phyloP scores from a whole-genome alignment of 2,329 filamentous ascomycete genomes.

The Ampelomyces quisqualis region DNA sequence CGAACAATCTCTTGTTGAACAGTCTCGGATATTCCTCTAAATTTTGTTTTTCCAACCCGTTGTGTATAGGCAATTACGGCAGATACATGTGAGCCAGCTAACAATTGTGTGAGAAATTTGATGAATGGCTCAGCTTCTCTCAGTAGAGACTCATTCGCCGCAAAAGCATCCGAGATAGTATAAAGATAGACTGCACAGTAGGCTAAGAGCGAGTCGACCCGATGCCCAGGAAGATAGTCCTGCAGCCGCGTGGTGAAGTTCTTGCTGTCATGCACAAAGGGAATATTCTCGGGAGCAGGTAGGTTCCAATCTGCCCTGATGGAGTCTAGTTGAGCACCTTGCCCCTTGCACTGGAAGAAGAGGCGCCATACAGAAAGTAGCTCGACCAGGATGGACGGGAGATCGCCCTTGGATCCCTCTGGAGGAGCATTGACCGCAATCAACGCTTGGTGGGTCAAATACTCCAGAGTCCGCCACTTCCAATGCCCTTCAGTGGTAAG shows the following conservation, averaged over 20 bases:
- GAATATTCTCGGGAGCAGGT: conserved; percentile 15
- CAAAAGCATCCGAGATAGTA: conserved; percentile 26
- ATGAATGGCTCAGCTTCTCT: conserved; percentile 33
- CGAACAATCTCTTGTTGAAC: conserved; percentile 16
- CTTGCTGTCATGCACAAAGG: not conserved
- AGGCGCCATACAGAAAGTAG: conserved; percentile 38
- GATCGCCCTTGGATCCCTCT: conserved; percentile 7
- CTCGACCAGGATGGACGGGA: conserved; percentile 28
- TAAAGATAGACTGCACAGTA: conserved; percentile 39
- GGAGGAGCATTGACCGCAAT: conserved; percentile 11
- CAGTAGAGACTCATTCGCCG: conserved; percentile 15
- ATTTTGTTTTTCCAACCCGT: conserved; percentile 6
- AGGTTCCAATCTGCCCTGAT: conserved; percentile 30
- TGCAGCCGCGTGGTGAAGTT: conserved; percentile 31
- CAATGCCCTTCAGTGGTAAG: conserved; percentile 27
- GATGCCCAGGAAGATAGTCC: conserved; percentile 23
- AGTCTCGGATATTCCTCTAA: conserved; percentile 17
- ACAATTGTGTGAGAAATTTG: conserved; percentile 24
- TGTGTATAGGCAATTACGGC: conserved; percentile 14
- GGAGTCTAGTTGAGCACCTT: conserved; percentile 16
- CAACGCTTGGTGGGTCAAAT: conserved; percentile 29
- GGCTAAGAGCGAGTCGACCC: conserved; percentile 16
- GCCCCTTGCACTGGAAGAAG: conserved; percentile 36
- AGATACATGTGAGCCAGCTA: conserved; percentile 24
- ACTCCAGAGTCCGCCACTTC: conserved; percentile 18